Base-by-base conservation (phyloP, 2,329 filamentous ascomycete species). In the Fusarium palustre region DNA sequence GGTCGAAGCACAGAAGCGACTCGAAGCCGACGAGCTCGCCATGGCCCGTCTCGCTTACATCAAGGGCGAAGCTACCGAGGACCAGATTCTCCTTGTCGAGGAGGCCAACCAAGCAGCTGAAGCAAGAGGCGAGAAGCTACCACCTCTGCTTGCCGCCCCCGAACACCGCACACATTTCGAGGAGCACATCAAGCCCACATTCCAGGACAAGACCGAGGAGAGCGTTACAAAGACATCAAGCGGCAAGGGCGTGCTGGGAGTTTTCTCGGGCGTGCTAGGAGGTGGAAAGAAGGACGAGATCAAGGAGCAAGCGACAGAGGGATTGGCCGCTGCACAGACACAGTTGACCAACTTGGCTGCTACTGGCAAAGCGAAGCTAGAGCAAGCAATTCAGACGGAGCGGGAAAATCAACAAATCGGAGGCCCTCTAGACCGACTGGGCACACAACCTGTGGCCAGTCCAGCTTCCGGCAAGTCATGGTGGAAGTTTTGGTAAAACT, bases 21-120 rank as follows among this genome's bases (percentile, higher is more conserved):
- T 88, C 75, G 82, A 84, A 53, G 83, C 81, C 72, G 86, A 88
- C 79, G 81, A 82, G 68, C 84, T 89, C 58, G 83, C 86, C 68
- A 82, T 83, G 66, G 87, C 87, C 52, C 86, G 87, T 31, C 79
- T 89, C 20, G 87, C 87, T 63, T 89, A 88, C 79, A 86, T 89
- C 80, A 85, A 84, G 65, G 86, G 85, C 74, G 81, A 82, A 36
- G 87, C 87, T 28, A 86, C 83, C 57, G 82, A 85, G 45, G 86
- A 87, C 47, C 87, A 89, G 76, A 81, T 84, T 52, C 74, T 78
- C 33, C 81, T 88, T 59, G 87, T 89, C 50, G 87, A 89, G 70
- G 86, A 87, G 57, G 85, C 85, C 64, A 84, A 86, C 69, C 81
- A 78, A 59, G 79, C 81, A 48, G 85, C 85, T 59, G 80, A 82